phyloP scores from a whole-genome alignment of 805 yeast genomes.

The Kazachstania psychrophila region DNA sequence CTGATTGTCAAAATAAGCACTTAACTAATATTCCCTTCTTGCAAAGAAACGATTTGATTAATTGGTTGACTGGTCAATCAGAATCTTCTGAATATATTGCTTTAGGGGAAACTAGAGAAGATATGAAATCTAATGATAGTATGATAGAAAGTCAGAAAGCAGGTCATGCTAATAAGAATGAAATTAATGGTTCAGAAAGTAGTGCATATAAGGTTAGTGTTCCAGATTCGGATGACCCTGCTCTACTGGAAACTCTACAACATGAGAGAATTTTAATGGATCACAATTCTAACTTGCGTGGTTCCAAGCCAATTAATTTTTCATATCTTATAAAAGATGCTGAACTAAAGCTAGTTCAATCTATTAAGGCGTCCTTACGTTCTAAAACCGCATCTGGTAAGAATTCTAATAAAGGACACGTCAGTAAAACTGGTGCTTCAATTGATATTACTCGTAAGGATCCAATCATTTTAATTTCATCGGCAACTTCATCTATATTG shows the following conservation, averaged over 20 bases:
- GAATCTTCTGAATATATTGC: conserved; percentile 47
- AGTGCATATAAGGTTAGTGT: too few relatives aligned
- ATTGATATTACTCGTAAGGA: conserved; percentile 30
- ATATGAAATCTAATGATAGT: too few relatives aligned
- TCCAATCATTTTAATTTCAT: conserved; percentile 69
- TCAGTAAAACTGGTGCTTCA: conserved; percentile 12
- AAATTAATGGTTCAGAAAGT: conserved; percentile 12
- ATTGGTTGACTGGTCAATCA: conserved; percentile 69
- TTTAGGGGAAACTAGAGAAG: conserved; percentile 1
- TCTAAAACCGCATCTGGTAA: conserved; percentile 18
- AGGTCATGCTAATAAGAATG: conserved; percentile 5
- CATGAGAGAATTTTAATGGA: conserved; percentile 45
- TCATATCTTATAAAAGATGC: conserved; percentile 58
- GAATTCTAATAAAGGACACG: conserved; percentile 15
- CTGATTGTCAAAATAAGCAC: conserved; percentile 54
- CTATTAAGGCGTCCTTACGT: conserved; percentile 34
- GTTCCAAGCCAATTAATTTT: conserved; percentile 57
- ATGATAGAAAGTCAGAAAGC: background rate
- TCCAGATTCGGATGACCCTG: conserved; percentile 24
- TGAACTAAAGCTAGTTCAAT: conserved; percentile 48
- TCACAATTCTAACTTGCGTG: conserved; percentile 55
- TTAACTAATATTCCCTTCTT: conserved; percentile 69
- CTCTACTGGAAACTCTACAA: conserved; percentile 21
- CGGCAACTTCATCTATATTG: conserved; percentile 66
- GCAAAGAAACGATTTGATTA: conserved; percentile 74